Evolutionary conservation across 2,329 filamentous ascomycete genomes (phyloP), one percentile per base, ranked within the genome.

Genomic region (Penicillium sp.): DNA sequence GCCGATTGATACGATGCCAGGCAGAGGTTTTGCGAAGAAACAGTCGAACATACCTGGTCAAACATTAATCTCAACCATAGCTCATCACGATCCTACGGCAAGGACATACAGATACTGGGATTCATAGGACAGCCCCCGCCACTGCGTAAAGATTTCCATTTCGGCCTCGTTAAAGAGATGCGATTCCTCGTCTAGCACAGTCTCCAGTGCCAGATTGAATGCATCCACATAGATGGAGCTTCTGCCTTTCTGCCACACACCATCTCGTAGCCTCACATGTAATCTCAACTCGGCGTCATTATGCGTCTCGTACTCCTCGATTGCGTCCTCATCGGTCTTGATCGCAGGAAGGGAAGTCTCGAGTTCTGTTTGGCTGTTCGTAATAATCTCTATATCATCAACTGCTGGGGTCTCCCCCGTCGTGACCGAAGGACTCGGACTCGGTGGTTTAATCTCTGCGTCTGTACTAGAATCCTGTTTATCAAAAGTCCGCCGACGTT

Each of bases 171-270:
- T 84, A 69, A 97, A 99, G 0, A 99, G 77, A 73, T 96, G 90
- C 0, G 84, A 82, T 73, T 99, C 94, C 55, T 97, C 90, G 46
- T 90, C 86, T 12, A 97, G 76, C 4, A 99, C 94, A 0, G 90
- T 96, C 56, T 93, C 87, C 46, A 99, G 77, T 2, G 93, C 91
- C 14, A 97, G 79, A 67, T 96, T 96, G 79, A 99, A 99, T 0
- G 94, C 94, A 75, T 99, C 94, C 17, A 97, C 91, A 67, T 99
- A 99, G 53, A 99, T 90, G 1, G 92, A 97, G 67, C 87, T 95
- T 70, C 85, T 87, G 0, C 91, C 90, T 66, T 82, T 85, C 5
- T 86, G 75, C 90, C 90, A 96, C 57, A 77, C 82, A 48, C 78
- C 78, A 49, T 84, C 76, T 55, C 80, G 80, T 14, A 88, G 68